A percentile compares a stretch with the other conserved stretches of the same genome.
These are phyloP conservation scores for Gaillardinia entomophila DNA, from an alignment of 805 yeast genomes.

Conservation along the genomic window DNA sequence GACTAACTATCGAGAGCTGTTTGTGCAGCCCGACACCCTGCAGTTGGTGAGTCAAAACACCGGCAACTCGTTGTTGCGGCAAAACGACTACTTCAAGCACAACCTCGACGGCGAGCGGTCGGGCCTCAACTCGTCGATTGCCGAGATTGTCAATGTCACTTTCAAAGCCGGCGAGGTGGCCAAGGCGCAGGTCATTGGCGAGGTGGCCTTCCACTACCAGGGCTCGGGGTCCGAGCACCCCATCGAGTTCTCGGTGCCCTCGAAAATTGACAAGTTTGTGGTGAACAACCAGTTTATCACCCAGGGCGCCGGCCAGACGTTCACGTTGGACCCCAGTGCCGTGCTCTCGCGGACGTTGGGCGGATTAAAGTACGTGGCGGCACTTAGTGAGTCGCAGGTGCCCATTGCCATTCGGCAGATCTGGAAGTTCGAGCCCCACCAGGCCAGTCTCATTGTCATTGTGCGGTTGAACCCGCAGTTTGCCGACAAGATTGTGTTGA, in stretches of 20 bases:
- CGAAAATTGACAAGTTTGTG: conserved; percentile 46
- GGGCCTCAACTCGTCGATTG: conserved; percentile 78
- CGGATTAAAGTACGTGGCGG: conserved; percentile 69
- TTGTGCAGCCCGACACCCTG: conserved; percentile 2
- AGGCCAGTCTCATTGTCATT: conserved; percentile 78
- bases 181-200: conserved; percentile 70
- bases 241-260: conserved; percentile 34
- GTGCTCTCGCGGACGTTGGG: conserved; percentile 66
- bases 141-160: conserved; percentile 77
- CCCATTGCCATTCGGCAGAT: conserved; percentile 75
- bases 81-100: conserved; percentile 42
- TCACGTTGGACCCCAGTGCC: conserved; percentile 40
- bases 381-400: conserved; percentile 36
- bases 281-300: conserved; percentile 33
- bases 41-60: conserved; percentile 33
- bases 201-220: conserved; percentile 70
- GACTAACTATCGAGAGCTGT: conserved; percentile 8
- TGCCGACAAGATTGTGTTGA: conserved; percentile 35
- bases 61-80: conserved; percentile 41
- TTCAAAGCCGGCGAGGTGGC: conserved; percentile 61
- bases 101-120: conserved; percentile 7
- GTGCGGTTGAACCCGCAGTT: conserved; percentile 51
- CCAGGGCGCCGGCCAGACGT: conserved; percentile 20
- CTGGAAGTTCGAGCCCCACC: conserved; percentile 85
- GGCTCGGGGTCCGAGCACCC: conserved; percentile 14